Evolutionary conservation across 257 asterid species (phyloP), one percentile per base, ranked within the genome.

Genomic region (Solanum peruvianum): DNA sequence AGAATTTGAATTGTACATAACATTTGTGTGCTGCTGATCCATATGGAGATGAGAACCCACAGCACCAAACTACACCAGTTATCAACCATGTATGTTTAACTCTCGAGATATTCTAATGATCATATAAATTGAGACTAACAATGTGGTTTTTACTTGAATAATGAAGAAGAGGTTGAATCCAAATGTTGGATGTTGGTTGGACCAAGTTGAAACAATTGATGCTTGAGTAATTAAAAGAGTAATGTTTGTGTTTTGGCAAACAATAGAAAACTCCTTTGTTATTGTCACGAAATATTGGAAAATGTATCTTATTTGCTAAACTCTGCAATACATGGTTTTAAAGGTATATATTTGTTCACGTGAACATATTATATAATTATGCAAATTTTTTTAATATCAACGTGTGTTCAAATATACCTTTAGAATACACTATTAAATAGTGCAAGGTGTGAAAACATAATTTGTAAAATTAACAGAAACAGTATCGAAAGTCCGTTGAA

Each of bases 361-460:
- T 37, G 1, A 6, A 37, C 0, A 37, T 0, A 37, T 37, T 37
- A 37, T 37, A 37, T 5, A 37, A 5, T 1, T 37, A 37, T 37
- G 7, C 0, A 37, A 37, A 5, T 37, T 1, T 37, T 37, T 37
- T 37, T 6, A 0, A 37, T 37, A 1, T 37, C 0, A 5, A 0
- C 0, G 7, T 37, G 39, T 0, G 0, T 1, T 5, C 0, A 37
- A 5, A 37, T 37, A 37, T 6, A 37, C 0, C 7, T 37, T 37
- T 37, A 37, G 6, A 37, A 37, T 6, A 6, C 39, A 6, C 7
- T 37, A 37, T 37, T 37, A 5, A 37, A 35, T 35, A 37, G 7
- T 37, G 7, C 39, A 37, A 7, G 39, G 39, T 7, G 39, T 37
- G 39, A 37, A 37, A 37, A 37, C 39, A 37, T 37, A 37, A 37